A percentile compares a stretch with the other conserved stretches of the same genome.
phyloP scores from a whole-genome alignment of 306 rosid species.

The Comarum palustre region DNA sequence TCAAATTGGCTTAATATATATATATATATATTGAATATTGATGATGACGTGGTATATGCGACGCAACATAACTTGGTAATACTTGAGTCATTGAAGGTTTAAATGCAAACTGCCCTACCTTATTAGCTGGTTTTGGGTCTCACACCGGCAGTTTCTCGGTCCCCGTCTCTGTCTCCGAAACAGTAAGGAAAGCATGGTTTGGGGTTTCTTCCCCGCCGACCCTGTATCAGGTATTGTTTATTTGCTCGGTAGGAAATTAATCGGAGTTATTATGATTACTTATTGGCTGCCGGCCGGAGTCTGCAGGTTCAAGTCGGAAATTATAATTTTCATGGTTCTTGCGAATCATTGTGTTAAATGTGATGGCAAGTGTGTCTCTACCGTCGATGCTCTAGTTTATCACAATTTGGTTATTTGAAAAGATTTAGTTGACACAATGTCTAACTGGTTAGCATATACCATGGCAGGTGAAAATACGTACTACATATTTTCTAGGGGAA shows the following conservation, averaged over 20 bases:
- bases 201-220: slow-evolving; percentile 75
- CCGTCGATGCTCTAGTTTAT: slow-evolving; percentile 1
- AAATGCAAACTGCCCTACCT: too few species aligned
- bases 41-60: too few species aligned
- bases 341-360: background rate
- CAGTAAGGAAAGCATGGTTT: slow-evolving; percentile 55
- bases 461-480: slow-evolving; percentile 70
- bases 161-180: background rate
- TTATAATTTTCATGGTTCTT: background rate
- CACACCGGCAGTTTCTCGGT: background rate
- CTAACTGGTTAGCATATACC: slow-evolving; percentile 12
- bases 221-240: slow-evolving; percentile 53
- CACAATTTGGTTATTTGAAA: background rate
- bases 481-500: slow-evolving; percentile 67
- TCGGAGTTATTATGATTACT: background rate
- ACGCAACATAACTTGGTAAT: too few species aligned
- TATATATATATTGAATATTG: too few species aligned
- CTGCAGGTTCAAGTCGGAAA: background rate
- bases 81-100: too few species aligned
- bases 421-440: background rate
- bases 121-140: too few species aligned
- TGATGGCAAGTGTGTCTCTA: background rate
- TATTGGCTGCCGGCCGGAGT: background rate
- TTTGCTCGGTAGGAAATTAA: background rate
- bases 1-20: too few species aligned